phyloP scores from a whole-genome alignment of 2,329 filamentous ascomycete species.

The Curvularia sp. region DNA sequence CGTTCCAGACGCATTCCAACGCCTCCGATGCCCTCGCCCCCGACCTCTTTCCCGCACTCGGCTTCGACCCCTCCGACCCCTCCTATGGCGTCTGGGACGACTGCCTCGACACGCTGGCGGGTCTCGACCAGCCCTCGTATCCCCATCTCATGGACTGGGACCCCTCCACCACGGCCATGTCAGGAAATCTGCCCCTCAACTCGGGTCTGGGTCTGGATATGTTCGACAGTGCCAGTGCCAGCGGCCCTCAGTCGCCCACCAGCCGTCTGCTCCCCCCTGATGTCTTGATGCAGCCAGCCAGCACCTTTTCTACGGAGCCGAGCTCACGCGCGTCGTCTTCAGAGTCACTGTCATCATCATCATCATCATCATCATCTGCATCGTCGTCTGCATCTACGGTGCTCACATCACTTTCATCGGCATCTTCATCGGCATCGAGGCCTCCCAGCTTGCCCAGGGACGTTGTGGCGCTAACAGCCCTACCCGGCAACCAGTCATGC shows the following conservation, averaged over 20 bases:
- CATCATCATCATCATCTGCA: background rate
- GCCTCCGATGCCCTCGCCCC: background rate
- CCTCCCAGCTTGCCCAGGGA: slow-evolving; percentile 1
- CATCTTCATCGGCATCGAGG: slow-evolving; percentile 4
- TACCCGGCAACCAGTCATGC: background rate
- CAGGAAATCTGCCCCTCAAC: background rate
- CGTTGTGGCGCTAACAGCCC: background rate
- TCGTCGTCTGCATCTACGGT: background rate
- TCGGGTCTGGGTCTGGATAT: background rate
- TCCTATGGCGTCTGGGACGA: slow-evolving; percentile 6
- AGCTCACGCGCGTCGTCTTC: background rate
- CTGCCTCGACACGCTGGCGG: slow-evolving; percentile 9
- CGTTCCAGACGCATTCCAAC: background rate
- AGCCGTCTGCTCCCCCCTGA: slow-evolving; percentile 6
- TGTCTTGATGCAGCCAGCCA: background rate
- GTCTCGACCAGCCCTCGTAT: slow-evolving; percentile 7
- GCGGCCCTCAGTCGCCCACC: slow-evolving; percentile 2
- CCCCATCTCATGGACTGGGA: slow-evolving; percentile 14
- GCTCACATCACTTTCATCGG: background rate
- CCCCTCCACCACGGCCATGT: background rate
- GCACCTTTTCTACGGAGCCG: background rate
- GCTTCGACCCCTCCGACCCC: background rate
- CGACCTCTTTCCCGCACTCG: background rate
- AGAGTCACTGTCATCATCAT: background rate
- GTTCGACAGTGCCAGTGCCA: background rate